These are phyloP conservation scores for Gyrodon lividus DNA, from an alignment of 768 basidiomycete genomes.

Conservation along the genomic window DNA sequence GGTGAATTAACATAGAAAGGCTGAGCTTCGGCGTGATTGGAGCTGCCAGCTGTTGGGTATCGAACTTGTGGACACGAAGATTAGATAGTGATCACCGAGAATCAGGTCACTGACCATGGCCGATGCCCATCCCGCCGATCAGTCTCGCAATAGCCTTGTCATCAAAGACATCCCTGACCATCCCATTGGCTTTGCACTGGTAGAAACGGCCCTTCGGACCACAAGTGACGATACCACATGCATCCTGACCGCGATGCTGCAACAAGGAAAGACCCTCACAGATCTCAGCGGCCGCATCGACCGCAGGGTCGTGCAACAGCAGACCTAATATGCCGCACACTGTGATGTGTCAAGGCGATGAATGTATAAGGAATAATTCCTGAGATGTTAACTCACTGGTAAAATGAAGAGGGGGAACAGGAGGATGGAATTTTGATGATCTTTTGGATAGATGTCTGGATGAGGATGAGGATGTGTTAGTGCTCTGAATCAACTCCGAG, in stretches of 20 bases:
- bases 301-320: constrained; percentile 71
- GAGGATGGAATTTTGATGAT: too few relatives aligned
- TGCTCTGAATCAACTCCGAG: constrained; percentile 3
- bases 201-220: constrained; percentile 93
- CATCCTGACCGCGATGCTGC: constrained; percentile 98
- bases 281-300: constrained; percentile 84
- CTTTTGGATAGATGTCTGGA: constrained; percentile 12
- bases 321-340: constrained; percentile 95
- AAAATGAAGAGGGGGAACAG: background rate
- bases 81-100: constrained; percentile 5
- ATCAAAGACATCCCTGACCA: constrained; percentile 98
- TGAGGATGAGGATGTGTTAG: background rate
- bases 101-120: constrained; percentile 68
- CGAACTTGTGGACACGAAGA: constrained; percentile 57
- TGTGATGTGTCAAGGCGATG: constrained; percentile 21
- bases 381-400: constrained; percentile 28
- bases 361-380: background rate
- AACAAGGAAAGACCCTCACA: constrained; percentile 93
- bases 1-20: constrained; percentile 99
- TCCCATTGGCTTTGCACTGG: constrained; percentile 98
- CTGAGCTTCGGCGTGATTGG: constrained; percentile 95
- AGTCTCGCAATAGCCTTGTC: constrained; percentile 69
- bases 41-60: constrained; percentile 97
- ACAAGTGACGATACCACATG: constrained; percentile 95
- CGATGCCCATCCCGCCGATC: constrained; percentile 94